Base-by-base conservation (phyloP, 2,329 filamentous ascomycete genomes). In the Sordariomycetes sp. region DNA sequence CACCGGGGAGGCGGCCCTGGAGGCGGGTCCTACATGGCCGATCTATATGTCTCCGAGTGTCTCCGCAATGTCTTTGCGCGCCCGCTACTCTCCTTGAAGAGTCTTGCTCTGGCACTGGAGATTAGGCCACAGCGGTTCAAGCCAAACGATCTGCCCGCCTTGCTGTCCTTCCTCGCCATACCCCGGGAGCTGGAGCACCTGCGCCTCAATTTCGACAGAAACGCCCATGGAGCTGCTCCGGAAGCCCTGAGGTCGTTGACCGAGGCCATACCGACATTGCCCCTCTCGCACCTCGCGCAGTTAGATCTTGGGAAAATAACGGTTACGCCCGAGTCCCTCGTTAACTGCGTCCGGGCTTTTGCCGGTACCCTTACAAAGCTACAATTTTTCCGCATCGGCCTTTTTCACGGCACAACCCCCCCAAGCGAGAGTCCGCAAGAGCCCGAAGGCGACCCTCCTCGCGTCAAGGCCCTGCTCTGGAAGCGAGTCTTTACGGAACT, bases 301-400 rank as follows among this genome's bases (percentile, higher is more conserved):
- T 51, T 57, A 4, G 34, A 57, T n/a, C 51, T 57, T 1, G 56
- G 56, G 12, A 57, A 57, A 28, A 53, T 57, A 22, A 54, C 51
- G 35, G n/a, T 53, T 24, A 32, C 32, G 2, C 17, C 51, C 13
- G 28, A 53, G 22, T 10, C 52, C 24, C 51, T 57, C 34, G 35
- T 57, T 35, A 17, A 24, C 20, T 32, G 48, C 36, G 20, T 57
- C 24, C n/a, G 36, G 22, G 15, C 22, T 22, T 34, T 57, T 10
- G 51, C 51, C 8, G 17, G 32, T n/a, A 17, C 50, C 51, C 51
- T 57, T 13, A 42, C 32, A 2, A 20, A 10, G 10, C 56, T 57
- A 2, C 15, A 36, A 10, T 36, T 57, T 17, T 57, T 48, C 36
- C 51, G 56, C 4, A 35, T 57, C 51, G 56, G 56, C 17, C 51